phyloP scores from a whole-genome alignment of 768 basidiomycete genomes.

The Tephrocybe sp. region DNA sequence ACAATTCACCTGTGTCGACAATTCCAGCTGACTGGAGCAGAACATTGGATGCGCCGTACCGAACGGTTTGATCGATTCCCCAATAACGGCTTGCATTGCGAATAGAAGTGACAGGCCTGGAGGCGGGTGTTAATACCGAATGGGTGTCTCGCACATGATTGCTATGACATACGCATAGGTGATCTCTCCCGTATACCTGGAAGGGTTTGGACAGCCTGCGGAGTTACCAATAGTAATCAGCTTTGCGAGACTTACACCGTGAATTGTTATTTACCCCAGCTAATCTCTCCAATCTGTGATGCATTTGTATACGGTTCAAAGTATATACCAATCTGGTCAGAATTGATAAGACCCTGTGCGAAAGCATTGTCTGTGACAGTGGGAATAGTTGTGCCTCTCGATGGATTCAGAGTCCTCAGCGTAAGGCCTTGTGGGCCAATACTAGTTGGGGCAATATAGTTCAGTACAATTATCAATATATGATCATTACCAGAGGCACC shows the following conservation, averaged over 20 bases:
- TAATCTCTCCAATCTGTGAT: neutral
- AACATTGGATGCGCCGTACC: neutral
- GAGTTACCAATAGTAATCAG: too few species aligned
- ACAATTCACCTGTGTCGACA: neutral
- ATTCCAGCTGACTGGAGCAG: neutral
- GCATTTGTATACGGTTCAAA: neutral
- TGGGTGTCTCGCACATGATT: neutral
- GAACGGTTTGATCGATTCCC: slow-evolving; percentile 1
- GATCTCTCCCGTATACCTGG: neutral
- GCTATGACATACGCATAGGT: neutral
- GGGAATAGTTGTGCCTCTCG: neutral
- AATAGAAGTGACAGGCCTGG: neutral
- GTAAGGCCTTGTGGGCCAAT: neutral
- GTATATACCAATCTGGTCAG: neutral
- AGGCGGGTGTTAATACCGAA: neutral
- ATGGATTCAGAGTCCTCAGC: neutral
- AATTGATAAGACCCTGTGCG: neutral
- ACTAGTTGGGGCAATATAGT: too few species aligned
- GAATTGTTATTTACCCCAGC: neutral
- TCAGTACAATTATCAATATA: too few species aligned
- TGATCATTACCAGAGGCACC: too few species aligned
- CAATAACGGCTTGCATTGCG: neutral
- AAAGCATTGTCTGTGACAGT: neutral
- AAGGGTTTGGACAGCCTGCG: neutral
- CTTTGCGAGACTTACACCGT: too few species aligned